Base-by-base conservation (phyloP, 1,284 basidiomycete species). In the Heterobasidion annosum region DNA sequence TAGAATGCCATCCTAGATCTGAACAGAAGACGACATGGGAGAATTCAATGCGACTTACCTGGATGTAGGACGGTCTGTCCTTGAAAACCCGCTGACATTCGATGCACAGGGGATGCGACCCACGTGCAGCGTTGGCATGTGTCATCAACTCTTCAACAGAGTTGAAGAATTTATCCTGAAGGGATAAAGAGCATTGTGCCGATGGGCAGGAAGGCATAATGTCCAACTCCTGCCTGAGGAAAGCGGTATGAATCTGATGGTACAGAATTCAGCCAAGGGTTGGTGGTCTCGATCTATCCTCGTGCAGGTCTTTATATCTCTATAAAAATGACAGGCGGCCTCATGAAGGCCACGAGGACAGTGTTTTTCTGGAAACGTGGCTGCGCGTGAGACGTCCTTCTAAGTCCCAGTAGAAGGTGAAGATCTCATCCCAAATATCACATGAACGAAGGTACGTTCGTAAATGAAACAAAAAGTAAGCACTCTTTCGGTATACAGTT, bases 61-160 rank as follows among this genome's bases (percentile, higher is more conserved):
- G 58, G 25, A 53, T 50, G 6, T 50, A 44, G 40, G 58, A 54
- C 13, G 50, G 51, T n/a, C 48, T n/a, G 18, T 59, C 58, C 33
- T 57, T 59, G 12, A 59, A 59, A 44, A 59, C 48, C 18, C 58
- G 56, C 37, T 50, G 16, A 32, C 58, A 59, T 1, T 34, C 42
- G 19, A 33, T 32, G 40, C 58, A 59, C 7, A 59, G 37, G 13
- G 58, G 54, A 34, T 59, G 58, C 10, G 54, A 19, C 8, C 34
- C 19, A n/a, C 48, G 48, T 34, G 47, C 37, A 32, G 50, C 58
- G 40, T 55, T 48, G 9, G 58, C 58, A 13, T 59, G 58, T 3
- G 52, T 54, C 16, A 59, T 40, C 10, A 59, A 52, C 35, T 51
- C 58, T 16, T 59, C 58, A 12, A 34, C 48, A 16, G 44, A 52